phyloP scores from a whole-genome alignment of 106 monocot genomes.

The Dendrobium chrysotoxum region DNA sequence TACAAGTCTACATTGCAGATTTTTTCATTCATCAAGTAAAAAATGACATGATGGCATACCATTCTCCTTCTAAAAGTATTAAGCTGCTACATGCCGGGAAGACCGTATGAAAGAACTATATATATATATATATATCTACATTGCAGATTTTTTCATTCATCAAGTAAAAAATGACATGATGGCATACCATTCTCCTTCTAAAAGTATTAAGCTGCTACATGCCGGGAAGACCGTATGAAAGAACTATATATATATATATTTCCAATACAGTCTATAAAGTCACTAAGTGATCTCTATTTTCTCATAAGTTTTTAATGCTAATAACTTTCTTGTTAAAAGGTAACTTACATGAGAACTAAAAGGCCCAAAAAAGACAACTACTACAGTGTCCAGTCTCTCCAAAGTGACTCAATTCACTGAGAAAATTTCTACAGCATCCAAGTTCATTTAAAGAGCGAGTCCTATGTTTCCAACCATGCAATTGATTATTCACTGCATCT shows the following conservation, averaged over 20 bases:
- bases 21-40: too few relatives aligned
- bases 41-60: too few relatives aligned
- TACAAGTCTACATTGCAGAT: too few relatives aligned
- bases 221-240: neutral
- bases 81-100: neutral
- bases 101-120: neutral
- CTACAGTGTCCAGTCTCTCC: neutral
- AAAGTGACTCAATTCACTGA: neutral
- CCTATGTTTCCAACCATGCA: neutral
- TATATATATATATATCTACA: neutral
- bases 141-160: too few relatives aligned
- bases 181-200: neutral
- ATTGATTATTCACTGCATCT: neutral
- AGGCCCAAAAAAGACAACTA: neutral
- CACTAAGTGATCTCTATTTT: neutral
- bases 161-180: too few relatives aligned
- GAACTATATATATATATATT: neutral
- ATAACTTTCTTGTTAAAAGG: neutral
- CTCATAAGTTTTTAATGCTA: neutral
- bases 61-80: neutral
- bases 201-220: neutral
- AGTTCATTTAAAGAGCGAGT: neutral
- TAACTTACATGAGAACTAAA: neutral
- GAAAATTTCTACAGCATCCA: too few relatives aligned
- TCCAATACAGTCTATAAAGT: neutral